Conservation (phyloP, 1,284 basidiomycete species). For the Cryptococcus deneoformans region DNA sequence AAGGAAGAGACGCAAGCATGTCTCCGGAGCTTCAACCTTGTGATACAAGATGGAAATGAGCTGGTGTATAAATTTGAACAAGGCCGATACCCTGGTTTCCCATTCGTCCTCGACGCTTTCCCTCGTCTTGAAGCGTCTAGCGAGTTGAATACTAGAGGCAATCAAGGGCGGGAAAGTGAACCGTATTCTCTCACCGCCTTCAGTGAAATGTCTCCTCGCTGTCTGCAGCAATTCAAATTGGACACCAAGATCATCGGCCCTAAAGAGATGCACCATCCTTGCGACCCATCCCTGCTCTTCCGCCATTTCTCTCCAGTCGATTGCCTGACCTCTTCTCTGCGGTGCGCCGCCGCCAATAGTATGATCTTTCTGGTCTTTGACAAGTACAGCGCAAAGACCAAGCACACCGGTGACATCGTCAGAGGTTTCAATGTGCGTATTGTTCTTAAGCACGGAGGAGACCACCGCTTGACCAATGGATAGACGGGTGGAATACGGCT, state of each 20-base stretch:
- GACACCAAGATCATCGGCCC: constrained; percentile 72
- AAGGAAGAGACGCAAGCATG: constrained; percentile 88
- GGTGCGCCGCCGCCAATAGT: constrained; percentile 55
- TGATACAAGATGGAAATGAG: constrained; percentile 85
- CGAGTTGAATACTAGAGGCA: constrained; percentile 83
- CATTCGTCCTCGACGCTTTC: constrained; percentile 68
- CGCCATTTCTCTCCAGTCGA: constrained; percentile 82
- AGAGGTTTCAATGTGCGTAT: constrained; percentile 83
- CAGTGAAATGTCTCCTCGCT: constrained; percentile 78
- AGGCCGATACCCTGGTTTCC: constrained; percentile 71
- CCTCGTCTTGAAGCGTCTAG: constrained; percentile 76
- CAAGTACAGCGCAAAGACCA: constrained; percentile 83
- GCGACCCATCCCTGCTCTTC: constrained; percentile 98
- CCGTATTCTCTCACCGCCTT: constrained; percentile 88
- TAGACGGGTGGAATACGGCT: constrained; percentile 82
- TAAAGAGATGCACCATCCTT: constrained; percentile 82
- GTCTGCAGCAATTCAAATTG: constrained; percentile 91
- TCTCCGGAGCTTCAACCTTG: constrained; percentile 83
- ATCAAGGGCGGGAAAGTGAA: constrained; percentile 94
- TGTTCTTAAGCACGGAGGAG: constrained; percentile 88
- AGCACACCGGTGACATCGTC: constrained; percentile 90
- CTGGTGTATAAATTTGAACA: constrained; percentile 90
- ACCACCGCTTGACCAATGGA: constrained; percentile 89
- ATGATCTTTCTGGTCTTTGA: constrained; percentile 79
- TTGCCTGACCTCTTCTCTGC: constrained; percentile 53